Evolutionary conservation across 129 eudicot genomes (phyloP).

Genomic region (Scalesia atractyloides): DNA sequence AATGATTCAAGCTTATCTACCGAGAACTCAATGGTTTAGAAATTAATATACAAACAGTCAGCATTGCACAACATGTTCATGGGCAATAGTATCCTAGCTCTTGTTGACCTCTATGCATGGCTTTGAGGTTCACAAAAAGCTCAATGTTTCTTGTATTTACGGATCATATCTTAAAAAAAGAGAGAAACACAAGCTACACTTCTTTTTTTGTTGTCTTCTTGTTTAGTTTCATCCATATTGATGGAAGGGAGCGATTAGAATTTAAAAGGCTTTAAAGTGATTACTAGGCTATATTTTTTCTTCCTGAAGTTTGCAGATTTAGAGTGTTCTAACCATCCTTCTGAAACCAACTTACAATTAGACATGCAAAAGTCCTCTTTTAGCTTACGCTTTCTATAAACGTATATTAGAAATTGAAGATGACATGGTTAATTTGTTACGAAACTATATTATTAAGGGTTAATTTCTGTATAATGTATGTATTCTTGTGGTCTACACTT

Average conservation of each 20-base stretch:
- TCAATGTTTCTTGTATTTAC: no score
- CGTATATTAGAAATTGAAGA: neutral
- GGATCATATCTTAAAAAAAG: no score
- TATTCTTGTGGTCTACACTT: neutral
- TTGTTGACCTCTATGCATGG: no score
- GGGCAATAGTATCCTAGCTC: no score
- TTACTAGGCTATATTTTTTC: neutral
- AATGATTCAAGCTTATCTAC: neutral
- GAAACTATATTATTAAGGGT: neutral
- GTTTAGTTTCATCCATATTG: no score
- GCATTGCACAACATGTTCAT: neutral
- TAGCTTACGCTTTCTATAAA: neutral
- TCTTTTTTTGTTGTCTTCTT: no score
- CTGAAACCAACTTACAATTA: neutral
- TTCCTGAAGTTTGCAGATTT: conserved; percentile 1
- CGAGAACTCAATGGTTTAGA: neutral
- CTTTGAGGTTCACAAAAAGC: no score
- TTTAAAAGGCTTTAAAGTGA: neutral
- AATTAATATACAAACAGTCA: neutral
- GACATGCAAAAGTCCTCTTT: neutral
- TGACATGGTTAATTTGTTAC: neutral
- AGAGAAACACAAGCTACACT: no score
- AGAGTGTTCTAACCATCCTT: neutral
- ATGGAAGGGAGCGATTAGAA: neutral
- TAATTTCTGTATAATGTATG: neutral